Evolutionary conservation across 306 rosid genomes (phyloP).

Genomic region (Cucurbita pepo): DNA sequence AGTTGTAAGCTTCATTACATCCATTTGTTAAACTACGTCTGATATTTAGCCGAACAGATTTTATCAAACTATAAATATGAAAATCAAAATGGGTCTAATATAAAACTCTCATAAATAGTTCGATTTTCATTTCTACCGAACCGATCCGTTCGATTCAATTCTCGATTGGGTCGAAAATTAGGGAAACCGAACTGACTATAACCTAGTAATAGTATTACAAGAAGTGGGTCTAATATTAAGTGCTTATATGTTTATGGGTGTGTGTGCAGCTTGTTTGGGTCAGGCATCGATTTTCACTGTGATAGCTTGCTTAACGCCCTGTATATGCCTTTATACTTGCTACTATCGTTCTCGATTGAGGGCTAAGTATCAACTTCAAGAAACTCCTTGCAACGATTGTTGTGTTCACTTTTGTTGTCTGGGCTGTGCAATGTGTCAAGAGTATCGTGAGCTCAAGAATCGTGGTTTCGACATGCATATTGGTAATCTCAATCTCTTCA

Average conservation of each 20-base stretch:
- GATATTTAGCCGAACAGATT: too few species aligned
- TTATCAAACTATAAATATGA: too few species aligned
- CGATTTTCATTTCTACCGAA: too few species aligned
- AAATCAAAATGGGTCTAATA: too few species aligned
- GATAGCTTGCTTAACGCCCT: constrained; percentile 21
- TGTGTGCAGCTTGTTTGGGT: constrained; percentile 39
- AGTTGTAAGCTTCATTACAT: constrained; percentile 21
- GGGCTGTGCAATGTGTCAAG: constrained; percentile 52
- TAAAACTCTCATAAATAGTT: too few species aligned
- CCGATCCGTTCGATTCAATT: too few species aligned
- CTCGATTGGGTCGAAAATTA: too few species aligned
- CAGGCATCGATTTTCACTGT: constrained; percentile 42
- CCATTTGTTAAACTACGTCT: neutral
- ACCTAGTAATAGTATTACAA: too few species aligned
- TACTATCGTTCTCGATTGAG: constrained; percentile 52
- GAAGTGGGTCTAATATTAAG: too few species aligned
- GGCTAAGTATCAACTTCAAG: constrained; percentile 18
- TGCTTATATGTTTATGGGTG: neutral
- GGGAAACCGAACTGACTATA: too few species aligned
- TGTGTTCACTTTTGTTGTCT: constrained; percentile 43
- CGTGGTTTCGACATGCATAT: constrained; percentile 53
- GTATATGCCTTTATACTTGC: constrained; percentile 40
- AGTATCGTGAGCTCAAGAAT: constrained; percentile 54
- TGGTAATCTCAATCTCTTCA: constrained; percentile 15
- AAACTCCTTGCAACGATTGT: constrained; percentile 34